phyloP scores from a whole-genome alignment of 2,329 filamentous ascomycete species.

The Paraphoma chrysanthemicola region DNA sequence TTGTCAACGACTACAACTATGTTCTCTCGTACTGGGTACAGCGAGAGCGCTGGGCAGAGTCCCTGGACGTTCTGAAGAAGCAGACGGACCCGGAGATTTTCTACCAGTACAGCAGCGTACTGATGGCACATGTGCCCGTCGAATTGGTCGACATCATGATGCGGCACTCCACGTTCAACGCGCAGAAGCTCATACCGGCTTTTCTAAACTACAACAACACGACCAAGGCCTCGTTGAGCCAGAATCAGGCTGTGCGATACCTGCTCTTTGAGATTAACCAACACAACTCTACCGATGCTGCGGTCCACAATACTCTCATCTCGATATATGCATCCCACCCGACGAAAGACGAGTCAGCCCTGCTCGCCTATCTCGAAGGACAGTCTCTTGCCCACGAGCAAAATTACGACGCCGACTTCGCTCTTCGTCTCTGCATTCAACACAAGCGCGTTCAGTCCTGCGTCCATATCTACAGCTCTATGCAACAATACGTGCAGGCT shows the following conservation, averaged over 20 bases:
- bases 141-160: conserved; percentile 95
- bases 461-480: conserved; percentile 95
- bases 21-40: conserved; percentile 98
- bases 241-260: conserved; percentile 92
- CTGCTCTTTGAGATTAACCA: conserved; percentile 92
- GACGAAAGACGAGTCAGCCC: conserved; percentile 81
- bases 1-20: conserved; percentile 90
- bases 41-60: conserved; percentile 88
- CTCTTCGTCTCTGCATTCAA: conserved; percentile 92
- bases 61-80: conserved; percentile 86
- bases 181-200: conserved; percentile 88
- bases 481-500: conserved; percentile 92
- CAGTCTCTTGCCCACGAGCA: conserved; percentile 78
- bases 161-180: conserved; percentile 84
- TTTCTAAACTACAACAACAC: conserved; percentile 91
- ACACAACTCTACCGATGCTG: conserved; percentile 78
- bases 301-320: conserved; percentile 95
- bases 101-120: conserved; percentile 95
- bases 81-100: conserved; percentile 93
- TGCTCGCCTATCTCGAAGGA: conserved; percentile 87
- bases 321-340: conserved; percentile 92
- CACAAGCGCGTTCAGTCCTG: conserved; percentile 91
- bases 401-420: conserved; percentile 93
- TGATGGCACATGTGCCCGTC: conserved; percentile 85
- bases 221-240: conserved; percentile 67